A percentile compares a stretch with the other conserved stretches of the same genome.
Conservation (phyloP, 805 yeast species). For the Candida insectalens region DNA sequence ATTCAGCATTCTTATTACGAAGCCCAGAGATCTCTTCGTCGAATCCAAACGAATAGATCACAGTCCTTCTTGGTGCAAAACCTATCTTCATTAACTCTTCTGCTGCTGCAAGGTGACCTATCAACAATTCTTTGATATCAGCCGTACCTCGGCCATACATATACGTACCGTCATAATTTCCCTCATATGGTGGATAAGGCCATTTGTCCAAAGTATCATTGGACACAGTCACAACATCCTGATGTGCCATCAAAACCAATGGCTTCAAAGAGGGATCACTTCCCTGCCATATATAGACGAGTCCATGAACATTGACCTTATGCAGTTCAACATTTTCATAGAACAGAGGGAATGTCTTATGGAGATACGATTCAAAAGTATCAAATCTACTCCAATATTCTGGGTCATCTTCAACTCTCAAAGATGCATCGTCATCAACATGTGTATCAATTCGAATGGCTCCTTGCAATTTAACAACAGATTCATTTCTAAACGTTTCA, state of each 20-base stretch:
- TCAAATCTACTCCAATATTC: slow-evolving; percentile 31
- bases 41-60: slow-evolving; percentile 38
- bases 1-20: slow-evolving; percentile 22
- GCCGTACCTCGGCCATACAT: slow-evolving; percentile 32
- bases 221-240: slow-evolving; percentile 43
- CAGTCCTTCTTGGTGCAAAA: slow-evolving; percentile 33
- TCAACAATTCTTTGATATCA: slow-evolving; percentile 34
- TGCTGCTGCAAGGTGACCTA: slow-evolving; percentile 28
- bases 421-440: background rate
- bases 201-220: slow-evolving; percentile 28
- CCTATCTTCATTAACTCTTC: slow-evolving; percentile 20
- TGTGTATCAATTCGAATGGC: background rate
- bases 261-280: slow-evolving; percentile 30
- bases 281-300: slow-evolving; percentile 37
- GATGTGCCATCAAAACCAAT: slow-evolving; percentile 37
- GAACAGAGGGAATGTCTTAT: slow-evolving; percentile 31
- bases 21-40: slow-evolving; percentile 39
- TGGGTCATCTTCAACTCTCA: slow-evolving; percentile 27
- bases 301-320: slow-evolving; percentile 34
- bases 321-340: slow-evolving; percentile 24
- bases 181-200: slow-evolving; percentile 29
- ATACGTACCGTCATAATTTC: slow-evolving; percentile 27
- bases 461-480: background rate
- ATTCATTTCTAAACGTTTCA: background rate
- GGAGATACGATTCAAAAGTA: slow-evolving; percentile 29